phyloP scores from a whole-genome alignment of 2,329 filamentous ascomycete genomes.

The Aspergillus pseudoterreus region DNA sequence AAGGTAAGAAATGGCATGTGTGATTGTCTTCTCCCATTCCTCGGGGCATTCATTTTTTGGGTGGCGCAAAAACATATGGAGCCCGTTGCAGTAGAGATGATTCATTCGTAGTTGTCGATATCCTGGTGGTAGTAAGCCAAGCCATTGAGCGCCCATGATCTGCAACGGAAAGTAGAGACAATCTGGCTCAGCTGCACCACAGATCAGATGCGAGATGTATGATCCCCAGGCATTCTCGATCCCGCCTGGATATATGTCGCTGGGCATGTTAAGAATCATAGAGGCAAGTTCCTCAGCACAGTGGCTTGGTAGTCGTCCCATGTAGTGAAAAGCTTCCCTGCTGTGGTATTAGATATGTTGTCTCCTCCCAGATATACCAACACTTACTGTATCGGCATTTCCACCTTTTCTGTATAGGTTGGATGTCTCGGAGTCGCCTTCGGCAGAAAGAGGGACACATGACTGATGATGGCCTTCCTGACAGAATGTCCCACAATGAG shows the following conservation, averaged over 20 bases:
- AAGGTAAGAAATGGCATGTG: constrained; percentile 8
- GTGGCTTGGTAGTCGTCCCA: too few species aligned
- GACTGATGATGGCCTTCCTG: neutral
- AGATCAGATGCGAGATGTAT: constrained; percentile 6
- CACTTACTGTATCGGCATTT: neutral
- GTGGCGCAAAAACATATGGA: constrained; percentile 10
- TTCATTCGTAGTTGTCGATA: constrained; percentile 11
- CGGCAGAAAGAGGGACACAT: neutral
- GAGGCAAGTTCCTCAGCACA: constrained; percentile 1
- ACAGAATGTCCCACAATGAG: neutral
- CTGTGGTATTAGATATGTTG: neutral
- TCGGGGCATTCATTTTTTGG: constrained; percentile 7
- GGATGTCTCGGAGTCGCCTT: neutral
- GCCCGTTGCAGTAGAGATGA: constrained; percentile 3
- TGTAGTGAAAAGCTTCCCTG: neutral
- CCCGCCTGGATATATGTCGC: constrained; percentile 7
- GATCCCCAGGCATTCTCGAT: constrained; percentile 12
- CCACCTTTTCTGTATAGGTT: neutral
- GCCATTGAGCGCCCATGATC: neutral
- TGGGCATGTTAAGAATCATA: constrained; percentile 2
- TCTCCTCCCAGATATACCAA: neutral
- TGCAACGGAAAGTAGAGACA: too few species aligned
- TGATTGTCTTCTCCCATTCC: constrained; percentile 11
- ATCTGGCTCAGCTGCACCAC: neutral
- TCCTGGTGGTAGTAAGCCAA: constrained; percentile 11